Percentiles rank a stretch among this genome's conserved stretches.
Evolutionary conservation across 2,329 filamentous ascomycete species (phyloP).

Genomic region (Epichloe scottii): DNA sequence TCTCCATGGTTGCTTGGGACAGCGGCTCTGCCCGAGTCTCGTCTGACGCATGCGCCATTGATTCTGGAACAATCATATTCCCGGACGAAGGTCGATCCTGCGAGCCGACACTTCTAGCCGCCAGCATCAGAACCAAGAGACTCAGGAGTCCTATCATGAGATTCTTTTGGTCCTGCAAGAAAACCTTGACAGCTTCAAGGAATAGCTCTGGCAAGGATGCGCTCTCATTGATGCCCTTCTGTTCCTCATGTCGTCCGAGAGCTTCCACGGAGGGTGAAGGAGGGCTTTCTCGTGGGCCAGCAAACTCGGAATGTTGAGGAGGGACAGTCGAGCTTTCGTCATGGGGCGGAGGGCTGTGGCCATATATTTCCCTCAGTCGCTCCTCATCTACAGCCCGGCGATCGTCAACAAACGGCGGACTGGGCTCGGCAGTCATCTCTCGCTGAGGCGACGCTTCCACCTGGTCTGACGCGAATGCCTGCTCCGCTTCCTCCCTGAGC

Average conservation of each 20-base stretch:
- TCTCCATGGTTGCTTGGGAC: background rate
- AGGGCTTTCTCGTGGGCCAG: conserved; percentile 6
- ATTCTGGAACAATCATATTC: background rate
- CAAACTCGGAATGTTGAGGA: conserved; percentile 7
- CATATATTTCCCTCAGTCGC: conserved; percentile 42
- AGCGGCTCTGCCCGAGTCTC: background rate
- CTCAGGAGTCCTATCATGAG: conserved; percentile 42
- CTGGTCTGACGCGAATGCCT: conserved; percentile 5
- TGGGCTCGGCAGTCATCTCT: conserved; percentile 7
- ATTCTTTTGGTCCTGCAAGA: conserved; percentile 47
- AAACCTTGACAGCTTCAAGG: conserved; percentile 38
- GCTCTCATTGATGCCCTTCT: conserved; percentile 21
- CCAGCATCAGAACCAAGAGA: conserved; percentile 39
- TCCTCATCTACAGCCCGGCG: conserved; percentile 34
- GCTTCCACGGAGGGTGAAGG: conserved; percentile 12
- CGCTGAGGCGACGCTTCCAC: conserved; percentile 9
- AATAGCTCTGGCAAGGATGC: conserved; percentile 42
- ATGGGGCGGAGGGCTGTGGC: conserved; percentile 17
- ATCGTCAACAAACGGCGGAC: conserved; percentile 14
- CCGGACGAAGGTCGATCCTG: conserved; percentile 4
- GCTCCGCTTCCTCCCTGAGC: conserved; percentile 18
- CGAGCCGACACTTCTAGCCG: conserved; percentile 21
- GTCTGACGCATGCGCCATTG: background rate
- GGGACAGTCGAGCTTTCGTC: conserved; percentile 7
- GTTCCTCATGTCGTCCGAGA: conserved; percentile 19